Percentiles rank a stretch among this genome's conserved stretches.
Conservation (phyloP, 176 grass and related monocot genomes). For the Lolium rigidum region DNA sequence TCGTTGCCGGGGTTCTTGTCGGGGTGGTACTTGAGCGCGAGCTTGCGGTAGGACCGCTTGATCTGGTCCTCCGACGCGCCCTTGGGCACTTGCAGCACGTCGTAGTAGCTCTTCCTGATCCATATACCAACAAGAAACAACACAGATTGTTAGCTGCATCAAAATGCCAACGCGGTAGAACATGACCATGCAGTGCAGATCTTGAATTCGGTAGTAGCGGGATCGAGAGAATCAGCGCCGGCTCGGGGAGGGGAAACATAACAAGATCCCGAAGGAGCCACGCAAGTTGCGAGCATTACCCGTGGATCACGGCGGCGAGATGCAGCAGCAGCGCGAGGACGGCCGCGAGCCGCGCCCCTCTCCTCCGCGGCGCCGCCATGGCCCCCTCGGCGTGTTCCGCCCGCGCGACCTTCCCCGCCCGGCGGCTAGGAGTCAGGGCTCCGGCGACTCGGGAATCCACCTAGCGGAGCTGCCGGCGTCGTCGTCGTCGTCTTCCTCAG, state of each 20-base stretch:
- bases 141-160: not conserved
- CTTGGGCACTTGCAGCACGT: slow-evolving; percentile 87
- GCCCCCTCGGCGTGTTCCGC: not conserved
- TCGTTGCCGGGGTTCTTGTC: slow-evolving; percentile 95
- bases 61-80: slow-evolving; percentile 97
- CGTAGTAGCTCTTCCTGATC: slow-evolving; percentile 94
- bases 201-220: not conserved
- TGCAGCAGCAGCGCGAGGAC: slow-evolving; percentile 44
- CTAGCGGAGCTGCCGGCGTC: not conserved
- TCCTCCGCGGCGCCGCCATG: slow-evolving; percentile 42
- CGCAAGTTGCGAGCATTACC: slow-evolving; percentile 42
- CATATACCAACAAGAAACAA: not conserved
- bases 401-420: not conserved
- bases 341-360: slow-evolving; percentile 31
- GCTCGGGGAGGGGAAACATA: not conserved
- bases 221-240: not conserved
- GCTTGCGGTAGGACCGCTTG: slow-evolving; percentile 97
- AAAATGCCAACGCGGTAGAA: not conserved
- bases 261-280: slow-evolving; percentile 31
- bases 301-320: slow-evolving; percentile 37
- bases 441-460: not conserved
- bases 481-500: slow-evolving; percentile 1
- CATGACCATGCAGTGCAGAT: slow-evolving; percentile 13
- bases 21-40: slow-evolving; percentile 95
- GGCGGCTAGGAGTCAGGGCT: not conserved